Conservation (phyloP, 2,329 filamentous ascomycete species). For the Scytalidium lignicola region DNA sequence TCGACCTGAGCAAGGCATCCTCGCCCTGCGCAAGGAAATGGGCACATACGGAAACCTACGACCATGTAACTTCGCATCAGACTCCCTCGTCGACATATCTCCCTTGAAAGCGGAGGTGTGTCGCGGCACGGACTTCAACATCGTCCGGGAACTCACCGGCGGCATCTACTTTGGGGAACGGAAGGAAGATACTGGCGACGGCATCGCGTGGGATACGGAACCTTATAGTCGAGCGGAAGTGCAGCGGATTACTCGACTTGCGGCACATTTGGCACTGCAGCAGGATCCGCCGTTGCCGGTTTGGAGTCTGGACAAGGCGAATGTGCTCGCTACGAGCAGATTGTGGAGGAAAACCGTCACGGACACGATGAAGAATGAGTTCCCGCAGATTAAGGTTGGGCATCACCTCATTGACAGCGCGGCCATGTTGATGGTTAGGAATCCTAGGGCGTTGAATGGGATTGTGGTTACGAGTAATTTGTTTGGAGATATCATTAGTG, state of each 20-base stretch:
- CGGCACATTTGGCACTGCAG: constrained; percentile 72
- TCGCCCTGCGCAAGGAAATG: constrained; percentile 89
- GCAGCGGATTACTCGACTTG: constrained; percentile 79
- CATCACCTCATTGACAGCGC: constrained; percentile 94
- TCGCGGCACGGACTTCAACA: constrained; percentile 83
- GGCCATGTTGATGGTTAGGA: constrained; percentile 98
- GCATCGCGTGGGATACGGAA: constrained; percentile 76
- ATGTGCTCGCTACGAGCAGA: constrained; percentile 84
- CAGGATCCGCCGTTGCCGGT: constrained; percentile 73
- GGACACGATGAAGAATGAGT: constrained; percentile 82
- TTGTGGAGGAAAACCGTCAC: constrained; percentile 85
- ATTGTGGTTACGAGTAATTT: constrained; percentile 90
- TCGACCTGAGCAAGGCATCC: constrained; percentile 87
- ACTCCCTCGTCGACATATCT: constrained; percentile 75
- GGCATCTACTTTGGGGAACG: constrained; percentile 95
- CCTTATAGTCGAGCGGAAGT: constrained; percentile 81
- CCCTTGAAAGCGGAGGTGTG: constrained; percentile 84
- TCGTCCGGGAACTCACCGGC: constrained; percentile 86
- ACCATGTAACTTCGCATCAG: constrained; percentile 91
- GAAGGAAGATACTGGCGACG: constrained; percentile 71
- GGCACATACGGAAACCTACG: constrained; percentile 91
- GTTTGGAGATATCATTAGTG: constrained; percentile 93
- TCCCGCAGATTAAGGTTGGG: constrained; percentile 75
- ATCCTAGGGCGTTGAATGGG: constrained; percentile 80
- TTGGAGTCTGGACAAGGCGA: constrained; percentile 91